Evolutionary conservation across 768 basidiomycete species (phyloP), one percentile per base, ranked within the genome.

Genomic region (Pilatotrama ljubarskyi): DNA sequence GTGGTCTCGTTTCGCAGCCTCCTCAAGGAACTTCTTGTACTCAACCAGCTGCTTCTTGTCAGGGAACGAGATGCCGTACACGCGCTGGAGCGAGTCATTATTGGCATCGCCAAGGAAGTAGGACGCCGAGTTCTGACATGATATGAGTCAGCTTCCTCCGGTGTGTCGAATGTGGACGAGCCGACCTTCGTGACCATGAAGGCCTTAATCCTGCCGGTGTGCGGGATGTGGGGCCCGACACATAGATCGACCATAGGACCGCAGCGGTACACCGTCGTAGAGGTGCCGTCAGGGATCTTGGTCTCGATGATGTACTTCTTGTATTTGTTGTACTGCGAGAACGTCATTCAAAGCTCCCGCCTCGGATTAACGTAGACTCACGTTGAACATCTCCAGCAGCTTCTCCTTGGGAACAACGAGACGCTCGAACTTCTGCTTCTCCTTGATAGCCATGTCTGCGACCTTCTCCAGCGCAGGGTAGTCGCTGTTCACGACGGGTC

Each of bases 51-150:
- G 93, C 73, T 97, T 96, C 76, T 91, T 91, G 77, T 98, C 97
- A 0, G 97, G 97, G 85, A 98, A 99, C 0, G 95, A 97, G 73
- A 99, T 93, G 59, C 97, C 97, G 73, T 98, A 99, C 64, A 99
- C 85, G 36, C 97, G 90, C 71, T 98, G 97, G 29, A 99, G 81
- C 1, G 92, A 91, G 67, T 98, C 97, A 73, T 97, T 97, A 68
- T 82, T 88, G 24, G 89, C 77, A 17, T 59, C 58, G 25, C 94
- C 96, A 22, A 98, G 84, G 86, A 98, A 99, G 77, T 98, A 99
- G 7, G 94, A 98, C 0, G 97, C 91, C 18, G 97, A 99, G 77
- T 91, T 98, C 92, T 95, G 3, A 13, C 11, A 40, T 14, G 14
- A 48, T 35, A 36, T 10, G 10, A 3, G 36, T 53, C n/a, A 56